phyloP scores from a whole-genome alignment of 768 basidiomycete genomes.

The Cubamyces sp. region DNA sequence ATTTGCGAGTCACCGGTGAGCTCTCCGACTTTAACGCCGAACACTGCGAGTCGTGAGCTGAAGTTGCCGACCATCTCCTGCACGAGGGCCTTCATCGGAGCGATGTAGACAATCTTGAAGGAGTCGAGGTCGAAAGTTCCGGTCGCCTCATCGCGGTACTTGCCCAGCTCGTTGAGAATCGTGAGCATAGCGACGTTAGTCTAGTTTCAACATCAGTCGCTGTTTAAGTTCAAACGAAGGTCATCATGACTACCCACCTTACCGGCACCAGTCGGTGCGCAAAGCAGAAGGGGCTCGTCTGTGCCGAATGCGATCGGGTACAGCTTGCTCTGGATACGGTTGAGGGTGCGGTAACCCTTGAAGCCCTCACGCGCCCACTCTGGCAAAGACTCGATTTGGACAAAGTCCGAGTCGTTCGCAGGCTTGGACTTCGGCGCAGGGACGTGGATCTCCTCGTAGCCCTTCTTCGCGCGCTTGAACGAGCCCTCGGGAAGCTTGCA shows the following conservation, averaged over 20 bases:
- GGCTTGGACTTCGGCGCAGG: slow-evolving; percentile 86
- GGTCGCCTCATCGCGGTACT: slow-evolving; percentile 82
- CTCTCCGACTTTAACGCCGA: slow-evolving; percentile 88
- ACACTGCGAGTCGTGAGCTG: slow-evolving; percentile 65
- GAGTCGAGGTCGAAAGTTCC: slow-evolving; percentile 82
- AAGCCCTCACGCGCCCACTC: slow-evolving; percentile 90
- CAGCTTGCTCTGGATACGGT: slow-evolving; percentile 91
- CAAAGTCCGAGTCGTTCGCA: slow-evolving; percentile 62
- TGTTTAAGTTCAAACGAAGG: not conserved
- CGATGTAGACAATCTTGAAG: slow-evolving; percentile 97
- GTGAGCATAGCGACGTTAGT: slow-evolving; percentile 98
- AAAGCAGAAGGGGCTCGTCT: slow-evolving; percentile 92
- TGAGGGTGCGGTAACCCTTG: slow-evolving; percentile 73
- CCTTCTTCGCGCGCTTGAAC: slow-evolving; percentile 95
- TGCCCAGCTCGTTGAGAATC: slow-evolving; percentile 87
- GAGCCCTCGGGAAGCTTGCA: slow-evolving; percentile 97
- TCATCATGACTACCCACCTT: slow-evolving; percentile 63
- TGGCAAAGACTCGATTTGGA: slow-evolving; percentile 75
- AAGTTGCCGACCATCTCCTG: slow-evolving; percentile 99
- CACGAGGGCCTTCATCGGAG: slow-evolving; percentile 99
- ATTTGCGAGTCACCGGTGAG: slow-evolving; percentile 97
- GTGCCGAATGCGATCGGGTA: slow-evolving; percentile 93
- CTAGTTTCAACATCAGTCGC: slow-evolving; percentile 45
- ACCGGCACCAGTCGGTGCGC: slow-evolving; percentile 97
- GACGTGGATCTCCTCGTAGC: slow-evolving; percentile 97